Percentiles rank a stretch among this genome's conserved stretches.
phyloP scores from a whole-genome alignment of 2,329 filamentous ascomycete genomes.

The Diaporthe humulicola region DNA sequence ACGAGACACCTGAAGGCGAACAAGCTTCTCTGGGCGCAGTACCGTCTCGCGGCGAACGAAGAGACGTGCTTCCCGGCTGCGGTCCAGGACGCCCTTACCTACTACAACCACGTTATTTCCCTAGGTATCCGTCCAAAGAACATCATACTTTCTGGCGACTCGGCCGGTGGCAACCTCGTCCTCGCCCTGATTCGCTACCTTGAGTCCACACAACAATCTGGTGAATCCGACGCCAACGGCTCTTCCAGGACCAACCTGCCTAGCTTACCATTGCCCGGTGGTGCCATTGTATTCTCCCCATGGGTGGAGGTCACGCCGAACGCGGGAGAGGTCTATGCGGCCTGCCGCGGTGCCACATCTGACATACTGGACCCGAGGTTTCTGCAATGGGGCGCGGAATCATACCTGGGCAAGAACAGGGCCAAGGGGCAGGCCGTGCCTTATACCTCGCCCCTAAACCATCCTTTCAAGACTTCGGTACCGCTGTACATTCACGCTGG shows the following conservation, averaged over 20 bases:
- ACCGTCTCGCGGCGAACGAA: constrained; percentile 36
- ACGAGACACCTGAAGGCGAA: constrained; percentile 30
- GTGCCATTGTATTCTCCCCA: constrained; percentile 21
- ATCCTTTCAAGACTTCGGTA: constrained; percentile 41
- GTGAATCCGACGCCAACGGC: not conserved
- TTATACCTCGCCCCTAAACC: constrained; percentile 43
- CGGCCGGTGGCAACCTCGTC: constrained; percentile 41
- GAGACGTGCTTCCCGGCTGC: constrained; percentile 43
- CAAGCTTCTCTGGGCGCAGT: constrained; percentile 41
- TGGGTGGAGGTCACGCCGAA: constrained; percentile 20
- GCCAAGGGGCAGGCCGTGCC: constrained; percentile 20
- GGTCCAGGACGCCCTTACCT: constrained; percentile 42
- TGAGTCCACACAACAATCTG: not conserved
- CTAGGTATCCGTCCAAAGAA: constrained; percentile 13
- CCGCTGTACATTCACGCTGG: constrained; percentile 44
- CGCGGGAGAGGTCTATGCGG: constrained; percentile 1
- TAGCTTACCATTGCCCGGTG: not conserved
- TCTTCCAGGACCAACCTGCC: not conserved
- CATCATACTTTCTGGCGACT: constrained; percentile 36
- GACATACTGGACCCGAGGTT: constrained; percentile 41
- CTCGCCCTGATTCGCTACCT: constrained; percentile 42
- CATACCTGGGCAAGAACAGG: constrained; percentile 33
- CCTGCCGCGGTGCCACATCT: not conserved
- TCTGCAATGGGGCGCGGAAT: constrained; percentile 44
- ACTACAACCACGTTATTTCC: constrained; percentile 37